Evolutionary conservation across 1,284 basidiomycete genomes (phyloP), one percentile per base, ranked within the genome.

Genomic region (Trametes sp.): DNA sequence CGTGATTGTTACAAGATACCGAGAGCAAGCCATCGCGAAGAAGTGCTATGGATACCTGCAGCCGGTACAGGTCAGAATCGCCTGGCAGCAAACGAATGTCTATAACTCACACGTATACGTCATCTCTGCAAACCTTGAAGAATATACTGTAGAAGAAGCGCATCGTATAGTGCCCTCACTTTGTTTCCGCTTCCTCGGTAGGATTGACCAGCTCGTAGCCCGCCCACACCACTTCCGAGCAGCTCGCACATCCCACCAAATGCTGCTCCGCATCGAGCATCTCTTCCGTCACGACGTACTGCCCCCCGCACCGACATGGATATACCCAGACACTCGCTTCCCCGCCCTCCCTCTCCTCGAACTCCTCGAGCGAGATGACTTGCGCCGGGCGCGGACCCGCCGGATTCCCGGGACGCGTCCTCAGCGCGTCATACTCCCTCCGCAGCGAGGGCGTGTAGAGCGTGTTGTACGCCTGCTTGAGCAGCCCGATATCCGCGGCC

Each of bases 211-310:
- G 68, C 72, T 91, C 87, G 69, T 92, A 93, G 2, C 92, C 91
- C 21, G 87, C 87, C 89, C 91, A 93, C 2, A 93, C 78, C 5
- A 84, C 84, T 74, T 93, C 92, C 16, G 92, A 93, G 70, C 91
- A 93, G 59, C 83, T 84, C 59, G 76, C 82, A 68, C 92, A 93
- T 1, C 82, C 86, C 10, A 91, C 76, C 13, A 93, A 78, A 74
- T 93, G 91, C 45, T 79, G 77, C 13, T 85, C 91, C 1, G 76
- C 75, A 65, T 93, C 89, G 79, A 93, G 81, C 59, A 88, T 82
- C 1, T 69, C 73, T 62, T 83, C 81, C 0, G 78, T 80, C 54
- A 93, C 85, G 28, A 68, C 74, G 69, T 92, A 93, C 14, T 46
- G 64, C 2, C 88, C 88, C 50, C 90, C 89, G 71, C 92, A 93